Evolutionary conservation across 2,329 filamentous ascomycete genomes (phyloP).

Genomic region (Trichoderma koningiopsis): DNA sequence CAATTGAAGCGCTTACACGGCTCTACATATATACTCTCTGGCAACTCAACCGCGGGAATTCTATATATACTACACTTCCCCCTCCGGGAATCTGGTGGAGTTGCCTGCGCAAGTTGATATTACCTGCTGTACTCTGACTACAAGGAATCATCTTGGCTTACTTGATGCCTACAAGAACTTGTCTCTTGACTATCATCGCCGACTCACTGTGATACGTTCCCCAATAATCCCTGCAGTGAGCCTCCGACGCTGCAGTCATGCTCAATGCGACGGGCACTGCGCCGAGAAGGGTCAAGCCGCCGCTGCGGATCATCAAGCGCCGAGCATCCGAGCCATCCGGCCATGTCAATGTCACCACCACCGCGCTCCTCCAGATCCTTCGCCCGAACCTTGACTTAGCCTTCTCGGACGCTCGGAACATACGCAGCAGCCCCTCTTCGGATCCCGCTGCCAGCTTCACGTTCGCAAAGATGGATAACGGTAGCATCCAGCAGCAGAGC

Average conservation of each 20-base stretch:
- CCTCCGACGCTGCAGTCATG: neutral
- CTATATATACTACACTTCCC: neutral
- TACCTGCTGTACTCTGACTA: neutral
- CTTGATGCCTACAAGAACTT: no score
- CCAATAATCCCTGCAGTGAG: neutral
- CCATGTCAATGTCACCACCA: no score
- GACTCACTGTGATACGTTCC: neutral
- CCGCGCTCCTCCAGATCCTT: neutral
- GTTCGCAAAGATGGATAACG: neutral
- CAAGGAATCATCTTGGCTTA: neutral
- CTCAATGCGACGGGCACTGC: neutral
- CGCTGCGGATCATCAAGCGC: neutral
- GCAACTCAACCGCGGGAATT: neutral
- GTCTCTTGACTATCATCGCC: neutral
- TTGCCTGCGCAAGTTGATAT: neutral
- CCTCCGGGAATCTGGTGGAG: neutral
- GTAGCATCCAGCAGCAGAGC: neutral
- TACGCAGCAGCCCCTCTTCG: neutral
- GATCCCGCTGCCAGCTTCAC: neutral
- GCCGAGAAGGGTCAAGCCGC: neutral
- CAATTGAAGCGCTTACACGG: neutral
- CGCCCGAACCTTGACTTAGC: neutral
- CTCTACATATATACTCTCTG: neutral
- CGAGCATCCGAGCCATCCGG: neutral
- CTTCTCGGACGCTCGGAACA: neutral